Conservation (phyloP, 441 rosid genomes). For the Euphorbia schlechtendalii region DNA sequence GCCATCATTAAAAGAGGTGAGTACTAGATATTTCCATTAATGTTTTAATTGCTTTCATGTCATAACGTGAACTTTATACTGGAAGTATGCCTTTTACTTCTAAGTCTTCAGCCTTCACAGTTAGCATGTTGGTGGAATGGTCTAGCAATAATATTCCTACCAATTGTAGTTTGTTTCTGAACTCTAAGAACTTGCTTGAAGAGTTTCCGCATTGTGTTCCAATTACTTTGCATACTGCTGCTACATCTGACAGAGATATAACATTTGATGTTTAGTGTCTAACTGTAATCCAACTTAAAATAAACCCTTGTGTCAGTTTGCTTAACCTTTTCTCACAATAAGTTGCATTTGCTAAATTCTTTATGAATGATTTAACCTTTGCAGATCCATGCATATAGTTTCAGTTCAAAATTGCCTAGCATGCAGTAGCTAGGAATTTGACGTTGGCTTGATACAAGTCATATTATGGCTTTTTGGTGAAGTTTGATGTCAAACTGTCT, state of each 20-base stretch:
- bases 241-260: too few relatives aligned
- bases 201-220: constrained; percentile 1
- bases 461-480: too few relatives aligned
- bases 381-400: too few relatives aligned
- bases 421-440: too few relatives aligned
- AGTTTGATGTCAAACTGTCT: too few relatives aligned
- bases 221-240: neutral
- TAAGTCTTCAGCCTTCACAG: neutral
- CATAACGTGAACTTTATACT: too few relatives aligned
- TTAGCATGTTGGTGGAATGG: constrained; percentile 7
- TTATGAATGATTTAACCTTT: too few relatives aligned
- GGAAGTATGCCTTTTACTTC: neutral
- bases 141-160: constrained; percentile 3
- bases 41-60: neutral
- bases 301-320: neutral
- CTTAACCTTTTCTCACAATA: neutral
- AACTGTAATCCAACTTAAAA: too few relatives aligned
- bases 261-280: neutral
- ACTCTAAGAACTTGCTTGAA: constrained; percentile 6
- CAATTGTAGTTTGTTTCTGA: neutral
- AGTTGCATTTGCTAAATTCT: too few relatives aligned
- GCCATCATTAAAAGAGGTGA: constrained; percentile 85
- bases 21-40: constrained; percentile 10
- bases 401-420: too few relatives aligned
- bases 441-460: too few relatives aligned